Conservation (phyloP, 768 basidiomycete genomes). For the Pleurotus ostreatus region DNA sequence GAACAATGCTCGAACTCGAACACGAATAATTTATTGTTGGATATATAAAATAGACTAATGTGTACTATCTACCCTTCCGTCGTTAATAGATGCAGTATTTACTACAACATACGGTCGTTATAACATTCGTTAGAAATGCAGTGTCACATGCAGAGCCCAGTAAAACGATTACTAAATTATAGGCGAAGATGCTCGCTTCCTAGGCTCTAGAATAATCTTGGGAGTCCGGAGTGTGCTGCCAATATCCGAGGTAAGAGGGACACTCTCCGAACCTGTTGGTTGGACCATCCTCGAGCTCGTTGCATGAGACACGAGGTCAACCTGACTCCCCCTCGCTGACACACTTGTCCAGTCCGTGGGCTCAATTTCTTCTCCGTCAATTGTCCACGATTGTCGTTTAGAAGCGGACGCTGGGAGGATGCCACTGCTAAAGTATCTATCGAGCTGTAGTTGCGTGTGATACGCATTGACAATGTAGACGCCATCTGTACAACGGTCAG, state of each 20-base stretch:
- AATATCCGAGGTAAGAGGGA: background rate
- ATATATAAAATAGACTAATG: too few species aligned
- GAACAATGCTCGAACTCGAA: background rate
- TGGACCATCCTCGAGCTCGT: background rate
- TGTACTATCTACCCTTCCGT: too few species aligned
- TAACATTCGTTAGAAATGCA: too few species aligned
- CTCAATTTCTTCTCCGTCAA: background rate
- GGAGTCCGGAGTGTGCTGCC: background rate
- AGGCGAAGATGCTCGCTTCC: background rate
- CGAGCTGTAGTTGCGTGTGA: background rate
- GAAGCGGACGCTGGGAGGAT: background rate
- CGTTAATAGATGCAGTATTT: background rate
- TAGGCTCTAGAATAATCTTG: background rate
- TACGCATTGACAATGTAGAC: slow-evolving; percentile 3
- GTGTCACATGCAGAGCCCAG: too few species aligned
- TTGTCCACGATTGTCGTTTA: slow-evolving; percentile 4
- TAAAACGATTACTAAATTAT: too few species aligned
- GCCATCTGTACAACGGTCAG: background rate
- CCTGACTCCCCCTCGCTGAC: background rate
- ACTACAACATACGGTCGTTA: too few species aligned
- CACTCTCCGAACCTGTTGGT: background rate
- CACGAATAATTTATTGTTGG: too few species aligned
- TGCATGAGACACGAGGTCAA: background rate
- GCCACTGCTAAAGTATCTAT: background rate
- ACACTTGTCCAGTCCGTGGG: background rate